A percentile compares a stretch with the other conserved stretches of the same genome.
Conservation (phyloP, 352 stramenopile genomes). For the Globisporangium camurandrum region DNA sequence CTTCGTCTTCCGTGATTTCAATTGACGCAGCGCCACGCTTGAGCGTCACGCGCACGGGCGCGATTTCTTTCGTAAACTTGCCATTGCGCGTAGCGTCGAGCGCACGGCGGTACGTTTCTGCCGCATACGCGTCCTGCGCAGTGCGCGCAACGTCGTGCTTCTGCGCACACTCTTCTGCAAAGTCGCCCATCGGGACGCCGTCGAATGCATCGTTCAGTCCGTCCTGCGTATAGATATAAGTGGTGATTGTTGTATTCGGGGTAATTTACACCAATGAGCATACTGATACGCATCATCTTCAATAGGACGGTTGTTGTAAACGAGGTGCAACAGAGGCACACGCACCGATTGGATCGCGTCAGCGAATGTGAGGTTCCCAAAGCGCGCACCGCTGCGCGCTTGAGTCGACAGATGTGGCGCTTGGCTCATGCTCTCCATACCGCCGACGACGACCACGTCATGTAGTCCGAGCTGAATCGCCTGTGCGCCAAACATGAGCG, state of each 20-base stretch:
- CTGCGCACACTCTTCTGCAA: slow-evolving; percentile 87
- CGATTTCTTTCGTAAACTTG: slow-evolving; percentile 81
- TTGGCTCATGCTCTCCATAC: slow-evolving; percentile 95
- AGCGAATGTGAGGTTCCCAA: slow-evolving; percentile 84
- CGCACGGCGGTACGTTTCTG: slow-evolving; percentile 88
- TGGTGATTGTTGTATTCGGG: too few relatives aligned
- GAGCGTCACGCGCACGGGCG: slow-evolving; percentile 67
- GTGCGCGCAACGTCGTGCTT: slow-evolving; percentile 84
- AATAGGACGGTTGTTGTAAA: too few relatives aligned
- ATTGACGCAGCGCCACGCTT: slow-evolving; percentile 21
- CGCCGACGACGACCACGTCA: slow-evolving; percentile 82
- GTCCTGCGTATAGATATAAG: too few relatives aligned
- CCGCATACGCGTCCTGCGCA: slow-evolving; percentile 91
- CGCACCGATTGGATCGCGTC: slow-evolving; percentile 74
- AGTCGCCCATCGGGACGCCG: slow-evolving; percentile 92
- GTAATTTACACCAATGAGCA: too few relatives aligned
- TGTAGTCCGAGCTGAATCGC: slow-evolving; percentile 79
- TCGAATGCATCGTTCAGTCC: slow-evolving; percentile 92
- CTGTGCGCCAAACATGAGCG: slow-evolving; percentile 78
- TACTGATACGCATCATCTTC: too few relatives aligned
- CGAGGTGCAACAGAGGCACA: too few relatives aligned
- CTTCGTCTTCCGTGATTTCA: slow-evolving; percentile 79
- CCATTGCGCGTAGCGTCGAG: slow-evolving; percentile 31
- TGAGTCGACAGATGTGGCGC: slow-evolving; percentile 87
- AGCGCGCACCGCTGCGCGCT: slow-evolving; percentile 59